These are phyloP conservation scores for Calycina herbarum DNA, from an alignment of 2,329 filamentous ascomycete genomes.

Conservation along the genomic window DNA sequence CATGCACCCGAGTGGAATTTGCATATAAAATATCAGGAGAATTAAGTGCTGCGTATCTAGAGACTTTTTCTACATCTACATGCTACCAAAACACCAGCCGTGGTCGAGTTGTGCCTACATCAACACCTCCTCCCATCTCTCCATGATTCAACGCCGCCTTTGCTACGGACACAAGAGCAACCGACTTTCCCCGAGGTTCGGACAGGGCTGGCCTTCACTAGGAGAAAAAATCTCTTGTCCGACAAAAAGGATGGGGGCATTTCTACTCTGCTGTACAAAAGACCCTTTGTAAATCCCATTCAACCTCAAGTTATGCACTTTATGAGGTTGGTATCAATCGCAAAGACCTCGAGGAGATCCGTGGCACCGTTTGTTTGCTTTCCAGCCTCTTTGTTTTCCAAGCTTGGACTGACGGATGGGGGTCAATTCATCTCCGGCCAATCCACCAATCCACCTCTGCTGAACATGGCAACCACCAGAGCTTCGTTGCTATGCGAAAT, in stretches of 20 bases:
- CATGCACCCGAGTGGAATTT: background rate
- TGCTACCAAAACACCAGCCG: background rate
- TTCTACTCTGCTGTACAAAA: background rate
- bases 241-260: background rate
- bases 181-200: background rate
- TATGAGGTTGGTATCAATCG: background rate
- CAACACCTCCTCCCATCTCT: background rate
- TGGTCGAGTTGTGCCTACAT: background rate
- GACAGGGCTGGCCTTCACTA: background rate
- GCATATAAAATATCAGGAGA: no score
- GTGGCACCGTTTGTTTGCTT: conserved; percentile 4
- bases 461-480: conserved; percentile 6
- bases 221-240: background rate
- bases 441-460: background rate
- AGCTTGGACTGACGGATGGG: background rate
- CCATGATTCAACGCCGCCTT: background rate
- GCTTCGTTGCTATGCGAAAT: background rate
- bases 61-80: no score
- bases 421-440: background rate
- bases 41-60: no score
- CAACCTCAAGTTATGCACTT: background rate
- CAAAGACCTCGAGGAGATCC: conserved; percentile 3
- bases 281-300: background rate
- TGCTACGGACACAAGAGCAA: background rate
- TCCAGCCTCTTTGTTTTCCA: conserved; percentile 1